phyloP scores from a whole-genome alignment of 2,329 filamentous ascomycete species.

The Cercospora sp. region DNA sequence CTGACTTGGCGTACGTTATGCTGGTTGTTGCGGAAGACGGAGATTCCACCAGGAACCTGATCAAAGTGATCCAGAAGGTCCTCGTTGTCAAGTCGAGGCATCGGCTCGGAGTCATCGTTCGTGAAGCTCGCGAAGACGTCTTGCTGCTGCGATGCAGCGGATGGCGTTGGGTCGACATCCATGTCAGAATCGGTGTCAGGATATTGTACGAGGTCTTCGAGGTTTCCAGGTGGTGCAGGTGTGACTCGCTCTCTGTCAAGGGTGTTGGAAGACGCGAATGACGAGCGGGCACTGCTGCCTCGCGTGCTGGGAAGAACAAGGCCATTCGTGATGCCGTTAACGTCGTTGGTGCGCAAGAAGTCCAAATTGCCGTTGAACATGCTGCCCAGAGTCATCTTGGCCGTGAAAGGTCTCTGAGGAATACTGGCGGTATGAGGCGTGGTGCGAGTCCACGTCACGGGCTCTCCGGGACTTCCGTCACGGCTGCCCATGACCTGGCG shows the following conservation, averaged over 20 bases:
- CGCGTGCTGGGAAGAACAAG: constrained; percentile 41
- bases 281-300: constrained; percentile 42
- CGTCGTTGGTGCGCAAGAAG: constrained; percentile 70
- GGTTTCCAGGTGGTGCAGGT: constrained; percentile 27
- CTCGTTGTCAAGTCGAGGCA: constrained; percentile 10
- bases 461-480: constrained; percentile 35
- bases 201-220: constrained; percentile 34
- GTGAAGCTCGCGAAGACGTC: constrained; percentile 38
- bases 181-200: constrained; percentile 31
- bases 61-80: constrained; percentile 62
- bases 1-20: constrained; percentile 51
- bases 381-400: constrained; percentile 36
- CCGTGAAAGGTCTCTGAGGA: constrained; percentile 36
- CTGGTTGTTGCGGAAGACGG: constrained; percentile 69
- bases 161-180: constrained; percentile 50
- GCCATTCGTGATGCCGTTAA: constrained; percentile 51
- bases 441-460: constrained; percentile 27
- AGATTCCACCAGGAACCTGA: constrained; percentile 62
- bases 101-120: constrained; percentile 2
- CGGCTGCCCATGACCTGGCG: constrained; percentile 31
- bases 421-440: constrained; percentile 25
- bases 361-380: constrained; percentile 47
- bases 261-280: constrained; percentile 54
- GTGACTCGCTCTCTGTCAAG: constrained; percentile 10
- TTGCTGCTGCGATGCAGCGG: constrained; percentile 39